Evolutionary conservation across 768 basidiomycete species (phyloP).

Genomic region (Leucocoprinus birnbaumii): DNA sequence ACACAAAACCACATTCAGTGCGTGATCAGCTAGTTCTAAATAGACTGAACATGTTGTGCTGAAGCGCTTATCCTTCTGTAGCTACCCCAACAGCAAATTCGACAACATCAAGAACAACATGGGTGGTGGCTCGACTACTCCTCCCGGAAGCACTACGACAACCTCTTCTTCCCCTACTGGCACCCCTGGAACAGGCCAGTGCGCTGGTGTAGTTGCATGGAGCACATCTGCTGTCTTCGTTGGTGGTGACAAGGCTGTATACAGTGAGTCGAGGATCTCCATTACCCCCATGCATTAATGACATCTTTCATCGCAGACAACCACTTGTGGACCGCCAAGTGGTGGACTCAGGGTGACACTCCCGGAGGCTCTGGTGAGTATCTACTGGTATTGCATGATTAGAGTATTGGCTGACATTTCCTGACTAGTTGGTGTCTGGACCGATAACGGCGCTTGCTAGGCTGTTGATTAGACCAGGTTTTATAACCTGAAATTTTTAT

Average conservation of each 20-base stretch:
- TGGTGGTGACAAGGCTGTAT: constrained; percentile 44
- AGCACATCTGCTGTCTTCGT: constrained; percentile 40
- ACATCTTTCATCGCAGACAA: constrained; percentile 27
- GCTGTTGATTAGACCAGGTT: not conserved
- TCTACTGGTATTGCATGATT: not conserved
- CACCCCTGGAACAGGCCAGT: constrained; percentile 29
- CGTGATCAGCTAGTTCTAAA: not conserved
- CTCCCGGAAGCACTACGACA: constrained; percentile 17
- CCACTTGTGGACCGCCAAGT: constrained; percentile 57
- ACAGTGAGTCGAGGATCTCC: constrained; percentile 29
- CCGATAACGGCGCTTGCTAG: constrained; percentile 45
- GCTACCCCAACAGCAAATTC: constrained; percentile 69
- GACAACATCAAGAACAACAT: constrained; percentile 69
- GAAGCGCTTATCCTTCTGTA: constrained; percentile 18
- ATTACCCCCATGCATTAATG: not conserved
- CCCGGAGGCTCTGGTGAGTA: constrained; percentile 48
- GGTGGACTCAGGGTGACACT: constrained; percentile 61
- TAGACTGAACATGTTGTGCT: not conserved
- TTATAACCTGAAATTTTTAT: no score
- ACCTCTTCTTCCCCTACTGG: constrained; percentile 16
- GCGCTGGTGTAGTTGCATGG: constrained; percentile 49
- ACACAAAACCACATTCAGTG: constrained; percentile 66
- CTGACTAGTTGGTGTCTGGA: constrained; percentile 50
- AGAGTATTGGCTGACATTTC: no score
- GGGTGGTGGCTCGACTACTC: constrained; percentile 27